These are phyloP conservation scores for Microascus cirrosus DNA, from an alignment of 2,329 filamentous ascomycete species.

Conservation along the genomic window DNA sequence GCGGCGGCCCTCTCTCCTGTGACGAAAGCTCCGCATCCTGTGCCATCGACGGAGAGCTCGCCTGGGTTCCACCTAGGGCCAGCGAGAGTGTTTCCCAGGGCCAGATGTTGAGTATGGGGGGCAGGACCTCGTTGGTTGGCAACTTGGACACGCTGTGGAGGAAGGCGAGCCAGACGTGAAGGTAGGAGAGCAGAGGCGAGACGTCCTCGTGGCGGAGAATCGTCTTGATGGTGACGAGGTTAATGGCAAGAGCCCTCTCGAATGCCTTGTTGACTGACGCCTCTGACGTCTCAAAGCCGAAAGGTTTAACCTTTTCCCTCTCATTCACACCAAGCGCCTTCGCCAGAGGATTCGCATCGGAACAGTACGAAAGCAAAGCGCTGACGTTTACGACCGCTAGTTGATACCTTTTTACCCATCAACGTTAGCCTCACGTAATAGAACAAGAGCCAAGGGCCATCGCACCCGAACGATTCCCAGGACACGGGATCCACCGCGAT, in stretches of 20 bases:
- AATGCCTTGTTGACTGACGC: background rate
- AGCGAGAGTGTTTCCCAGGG: constrained; percentile 40
- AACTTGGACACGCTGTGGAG: constrained; percentile 29
- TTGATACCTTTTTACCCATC: background rate
- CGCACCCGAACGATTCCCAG: background rate
- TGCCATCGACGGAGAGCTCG: background rate
- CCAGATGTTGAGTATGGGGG: constrained; percentile 30
- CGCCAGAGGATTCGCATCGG: constrained; percentile 27
- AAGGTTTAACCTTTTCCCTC: background rate
- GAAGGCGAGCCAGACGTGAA: constrained; percentile 53
- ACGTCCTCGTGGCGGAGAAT: background rate
- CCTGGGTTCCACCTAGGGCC: constrained; percentile 19
- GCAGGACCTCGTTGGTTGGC: constrained; percentile 15
- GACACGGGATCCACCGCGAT: background rate
- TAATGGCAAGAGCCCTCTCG: background rate
- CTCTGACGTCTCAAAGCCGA: background rate
- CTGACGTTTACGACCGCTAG: background rate
- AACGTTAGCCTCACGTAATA: background rate
- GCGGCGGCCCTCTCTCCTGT: constrained; percentile 22
- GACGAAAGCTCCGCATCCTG: background rate
- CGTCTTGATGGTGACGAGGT: background rate
- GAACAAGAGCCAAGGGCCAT: background rate
- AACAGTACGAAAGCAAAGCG: background rate
- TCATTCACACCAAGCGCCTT: background rate
- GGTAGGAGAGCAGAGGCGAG: constrained; percentile 46